Conservation (phyloP, 805 yeast species). For the Helenozyma rhizophorensis region DNA sequence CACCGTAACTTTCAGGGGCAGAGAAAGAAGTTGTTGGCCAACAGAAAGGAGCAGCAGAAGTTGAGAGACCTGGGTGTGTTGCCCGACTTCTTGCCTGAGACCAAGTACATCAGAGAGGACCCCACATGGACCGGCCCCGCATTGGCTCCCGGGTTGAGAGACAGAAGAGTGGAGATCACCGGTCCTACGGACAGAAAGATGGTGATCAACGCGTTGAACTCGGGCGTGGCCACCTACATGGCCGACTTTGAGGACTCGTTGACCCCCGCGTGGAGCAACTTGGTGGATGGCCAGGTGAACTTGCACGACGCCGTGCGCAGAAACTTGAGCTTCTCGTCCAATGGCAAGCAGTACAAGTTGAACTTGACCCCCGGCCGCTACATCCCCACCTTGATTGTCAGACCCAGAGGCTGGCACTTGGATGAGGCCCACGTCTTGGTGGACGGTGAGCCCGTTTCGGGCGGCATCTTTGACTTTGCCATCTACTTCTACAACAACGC, state of each 20-base stretch:
- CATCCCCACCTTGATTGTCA: conserved; percentile 72
- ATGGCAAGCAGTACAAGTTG: conserved; percentile 43
- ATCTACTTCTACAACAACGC: conserved; percentile 76
- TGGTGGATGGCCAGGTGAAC: conserved; percentile 78
- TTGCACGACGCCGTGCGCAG: conserved; percentile 72
- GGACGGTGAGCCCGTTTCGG: conserved; percentile 74
- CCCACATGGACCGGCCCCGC: conserved; percentile 74
- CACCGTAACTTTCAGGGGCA: conserved; percentile 68
- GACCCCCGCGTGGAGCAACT: conserved; percentile 79
- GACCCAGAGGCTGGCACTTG: conserved; percentile 91
- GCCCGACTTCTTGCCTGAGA: conserved; percentile 64
- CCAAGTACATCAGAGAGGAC: conserved; percentile 65
- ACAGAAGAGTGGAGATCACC: conserved; percentile 77
- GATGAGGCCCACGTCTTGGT: conserved; percentile 66
- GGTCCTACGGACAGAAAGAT: conserved; percentile 84
- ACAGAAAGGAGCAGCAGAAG: conserved; percentile 58
- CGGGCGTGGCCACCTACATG: conserved; percentile 78
- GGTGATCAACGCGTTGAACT: conserved; percentile 78
- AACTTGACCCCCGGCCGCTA: conserved; percentile 48
- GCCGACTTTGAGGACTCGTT: conserved; percentile 83
- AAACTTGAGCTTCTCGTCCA: conserved; percentile 43
- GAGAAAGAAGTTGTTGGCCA: conserved; percentile 54
- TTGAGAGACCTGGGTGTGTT: conserved; percentile 57
- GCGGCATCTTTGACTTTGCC: conserved; percentile 77
- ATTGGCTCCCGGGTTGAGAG: conserved; percentile 66